phyloP scores from a whole-genome alignment of 331 rosid species.

The Quercus tomentella region DNA sequence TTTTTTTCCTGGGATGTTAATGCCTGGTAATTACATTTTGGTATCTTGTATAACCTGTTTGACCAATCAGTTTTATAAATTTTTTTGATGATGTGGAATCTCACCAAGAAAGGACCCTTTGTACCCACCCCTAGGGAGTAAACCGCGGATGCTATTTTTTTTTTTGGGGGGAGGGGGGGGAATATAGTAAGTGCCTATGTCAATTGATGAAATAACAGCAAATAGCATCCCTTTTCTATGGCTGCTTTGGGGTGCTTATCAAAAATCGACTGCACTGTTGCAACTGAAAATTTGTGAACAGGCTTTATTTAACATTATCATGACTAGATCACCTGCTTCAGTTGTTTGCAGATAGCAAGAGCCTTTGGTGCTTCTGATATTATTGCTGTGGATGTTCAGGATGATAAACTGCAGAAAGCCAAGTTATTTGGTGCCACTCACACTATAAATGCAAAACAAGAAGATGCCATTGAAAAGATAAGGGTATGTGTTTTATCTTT shows the following conservation, averaged over 20 bases:
- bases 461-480: constrained; percentile 79
- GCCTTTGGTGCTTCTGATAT: constrained; percentile 96
- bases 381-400: constrained; percentile 88
- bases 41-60: neutral
- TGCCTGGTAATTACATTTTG: neutral
- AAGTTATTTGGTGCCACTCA: constrained; percentile 85
- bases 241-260: neutral
- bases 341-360: constrained; percentile 99
- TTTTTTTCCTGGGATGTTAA: neutral
- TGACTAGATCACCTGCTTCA: constrained; percentile 42
- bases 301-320: constrained; percentile 2
- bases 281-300: constrained; percentile 8
- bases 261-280: constrained; percentile 1
- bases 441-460: constrained; percentile 66
- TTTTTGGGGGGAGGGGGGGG: too few relatives aligned
- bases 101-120: too few relatives aligned
- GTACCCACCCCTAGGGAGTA: too few relatives aligned
- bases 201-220: neutral
- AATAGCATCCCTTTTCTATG: neutral
- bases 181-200: too few relatives aligned
- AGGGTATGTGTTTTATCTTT: constrained; percentile 42
- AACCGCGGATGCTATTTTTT: too few relatives aligned
- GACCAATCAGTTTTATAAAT: neutral
- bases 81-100: neutral
- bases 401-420: constrained; percentile 85